Percentiles rank a stretch among this genome's conserved stretches.
These are phyloP conservation scores for Lindgomyces ingoldianus DNA, from an alignment of 495 filamentous ascomycete genomes.

Conservation along the genomic window DNA sequence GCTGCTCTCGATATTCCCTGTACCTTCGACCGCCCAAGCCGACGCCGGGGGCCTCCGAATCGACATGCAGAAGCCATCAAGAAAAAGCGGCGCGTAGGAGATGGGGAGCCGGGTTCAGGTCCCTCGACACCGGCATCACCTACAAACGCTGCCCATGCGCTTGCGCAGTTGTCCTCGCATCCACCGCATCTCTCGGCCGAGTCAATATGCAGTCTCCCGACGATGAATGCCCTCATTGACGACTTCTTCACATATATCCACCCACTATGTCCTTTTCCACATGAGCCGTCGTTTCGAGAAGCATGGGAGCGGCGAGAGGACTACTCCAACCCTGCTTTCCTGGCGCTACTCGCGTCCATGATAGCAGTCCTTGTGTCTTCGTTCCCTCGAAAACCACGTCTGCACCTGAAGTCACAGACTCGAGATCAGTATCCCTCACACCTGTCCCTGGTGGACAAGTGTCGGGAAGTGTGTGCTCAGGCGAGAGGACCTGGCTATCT, in stretches of 20 bases:
- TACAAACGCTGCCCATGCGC: constrained; percentile 51
- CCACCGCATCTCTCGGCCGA: constrained; percentile 61
- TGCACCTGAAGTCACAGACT: constrained; percentile 66
- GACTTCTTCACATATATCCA: constrained; percentile 92
- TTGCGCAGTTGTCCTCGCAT: constrained; percentile 45
- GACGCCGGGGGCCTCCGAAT: constrained; percentile 82
- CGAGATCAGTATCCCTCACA: constrained; percentile 65
- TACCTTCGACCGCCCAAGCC: constrained; percentile 75
- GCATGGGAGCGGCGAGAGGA: constrained; percentile 72
- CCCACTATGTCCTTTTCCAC: constrained; percentile 80
- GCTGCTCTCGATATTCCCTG: constrained; percentile 77
- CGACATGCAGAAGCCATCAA: constrained; percentile 82
- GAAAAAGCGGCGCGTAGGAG: constrained; percentile 60
- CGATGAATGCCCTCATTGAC: constrained; percentile 69
- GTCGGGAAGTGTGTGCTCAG: constrained; percentile 69
- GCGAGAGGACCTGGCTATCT: constrained; percentile 71
- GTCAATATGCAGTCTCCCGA: constrained; percentile 68
- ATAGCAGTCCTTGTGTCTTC: constrained; percentile 73
- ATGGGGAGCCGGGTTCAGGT: constrained; percentile 35
- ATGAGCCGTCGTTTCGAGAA: constrained; percentile 79
- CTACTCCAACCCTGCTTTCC: constrained; percentile 63
- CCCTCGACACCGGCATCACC: constrained; percentile 51
- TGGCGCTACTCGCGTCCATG: constrained; percentile 81
- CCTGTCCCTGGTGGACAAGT: constrained; percentile 69
- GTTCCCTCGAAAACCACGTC: constrained; percentile 73